Base-by-base conservation (phyloP, 2,329 filamentous ascomycete species). In the Aspergillus brasiliensis region DNA sequence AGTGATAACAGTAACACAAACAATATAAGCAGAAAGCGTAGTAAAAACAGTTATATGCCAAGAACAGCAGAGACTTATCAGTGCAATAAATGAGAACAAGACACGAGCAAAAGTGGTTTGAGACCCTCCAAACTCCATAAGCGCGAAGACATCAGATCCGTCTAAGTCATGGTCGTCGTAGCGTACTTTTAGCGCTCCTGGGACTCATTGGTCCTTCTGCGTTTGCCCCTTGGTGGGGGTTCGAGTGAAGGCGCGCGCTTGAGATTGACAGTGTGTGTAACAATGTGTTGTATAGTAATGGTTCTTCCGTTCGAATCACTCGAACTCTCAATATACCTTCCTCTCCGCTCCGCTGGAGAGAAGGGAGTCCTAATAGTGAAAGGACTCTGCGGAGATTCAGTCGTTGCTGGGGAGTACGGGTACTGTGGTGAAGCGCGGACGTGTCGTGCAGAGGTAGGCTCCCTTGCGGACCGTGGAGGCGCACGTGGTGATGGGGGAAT, bases 241-340 rank as follows among this genome's bases (percentile, higher is more conserved):
- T 53, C 57, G 40, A 65, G 63, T 17, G 63, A 56, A 19, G 59
- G 63, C 31, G 62, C 47, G 5, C 60, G 63, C 58, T 64, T 65
- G 15, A 65, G 54, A 7, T 59, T 65, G 28, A 65, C 56, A 13
- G 63, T 63, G 15, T 59, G 59, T 8, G 63, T 65, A 17, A 63
- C 52, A 28, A 64, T 34, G 38, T 65, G 62, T 34, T 65, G 63
- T 15, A 65, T 62, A 7, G 40, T 60, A 28, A 65, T 56, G 10
- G 58, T 55, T 27, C 52, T 40, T 8, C 46, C 47, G 8, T 31
- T 13, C 15, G 55, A 19, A 15, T 23, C 55, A n/a, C 34, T 51
- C 27, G 56, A 59, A 15, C 58, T 54, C 5, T 65, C 63, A 4
- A 56, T 44, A 31, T 61, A 59, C 25, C 58, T 52, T 34, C 51